Evolutionary conservation across 2,329 filamentous ascomycete genomes (phyloP), one percentile per base, ranked within the genome.

Genomic region (Aspergillus clavatus): DNA sequence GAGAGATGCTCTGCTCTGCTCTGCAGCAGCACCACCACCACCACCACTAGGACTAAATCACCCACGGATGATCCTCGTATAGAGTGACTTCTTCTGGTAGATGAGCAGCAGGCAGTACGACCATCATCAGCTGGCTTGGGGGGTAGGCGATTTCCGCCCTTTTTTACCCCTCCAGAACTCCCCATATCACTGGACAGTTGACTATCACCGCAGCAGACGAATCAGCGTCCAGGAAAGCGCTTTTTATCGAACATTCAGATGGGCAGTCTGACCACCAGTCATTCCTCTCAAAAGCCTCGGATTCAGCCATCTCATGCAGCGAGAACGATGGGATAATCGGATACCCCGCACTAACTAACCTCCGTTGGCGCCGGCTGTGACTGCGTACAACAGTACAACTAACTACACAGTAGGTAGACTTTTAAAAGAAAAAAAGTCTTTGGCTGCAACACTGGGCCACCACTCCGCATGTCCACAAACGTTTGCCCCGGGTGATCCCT

Each of bases 311-410:
- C 29, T 44, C 46, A 14, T 44, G n/a, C 22, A 37, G 16, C 22
- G 29, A 19, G 31, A 19, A 19, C 19, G 22, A 19, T n/a, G n/a
- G n/a, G n/a, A n/a, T n/a, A 38, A 42, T 19, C 27, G 40, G 27
- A 39, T 52, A 52, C 52, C 52, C 52, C 52, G 52, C 52, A 54
- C 40, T 44, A 40, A 31, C n/a, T n/a, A n/a, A n/a, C n/a, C n/a
- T 28, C 26, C 33, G 26, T 39, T 39, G 40, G 41, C 38, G 27
- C 41, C 29, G 26, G 43, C 39, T 38, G 38, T 46, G 40, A 51
- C 42, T 46, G 40, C 40, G n/a, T n/a, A n/a, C n/a, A n/a, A n/a
- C n/a, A n/a, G n/a, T n/a, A n/a, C n/a, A n/a, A n/a, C n/a, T n/a
- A n/a, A n/a, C n/a, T n/a, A n/a, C n/a, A n/a, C n/a, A n/a, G n/a